Evolutionary conservation across 129 eudicot genomes (phyloP).

Genomic region (Chrysanthemum seticuspe): DNA sequence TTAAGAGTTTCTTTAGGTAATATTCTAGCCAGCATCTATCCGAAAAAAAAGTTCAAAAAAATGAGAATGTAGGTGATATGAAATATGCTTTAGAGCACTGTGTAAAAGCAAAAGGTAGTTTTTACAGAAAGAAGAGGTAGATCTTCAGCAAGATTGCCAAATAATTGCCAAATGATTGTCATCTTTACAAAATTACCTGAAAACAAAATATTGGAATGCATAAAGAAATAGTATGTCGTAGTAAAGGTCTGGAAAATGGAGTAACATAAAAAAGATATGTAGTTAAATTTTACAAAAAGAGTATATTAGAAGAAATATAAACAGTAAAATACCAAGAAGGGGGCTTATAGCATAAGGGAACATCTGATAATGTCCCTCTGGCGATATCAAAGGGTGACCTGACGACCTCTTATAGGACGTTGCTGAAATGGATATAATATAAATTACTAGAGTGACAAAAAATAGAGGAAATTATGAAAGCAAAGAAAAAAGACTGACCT

Average conservation of each 20-base stretch:
- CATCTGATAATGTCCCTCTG: slow-evolving; percentile 43
- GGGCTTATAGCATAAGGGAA: slow-evolving; percentile 35
- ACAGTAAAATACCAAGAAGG: slow-evolving; percentile 52
- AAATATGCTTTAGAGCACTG: background rate
- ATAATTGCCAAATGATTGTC: slow-evolving; percentile 51
- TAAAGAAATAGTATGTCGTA: background rate
- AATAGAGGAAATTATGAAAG: background rate
- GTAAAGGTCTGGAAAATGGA: background rate
- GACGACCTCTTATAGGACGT: slow-evolving; percentile 73
- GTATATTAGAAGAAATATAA: background rate
- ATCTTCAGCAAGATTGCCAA: slow-evolving; percentile 45
- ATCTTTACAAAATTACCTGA: slow-evolving; percentile 87
- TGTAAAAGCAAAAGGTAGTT: slow-evolving; percentile 9
- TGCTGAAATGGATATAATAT: slow-evolving; percentile 51
- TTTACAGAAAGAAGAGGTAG: slow-evolving; percentile 65
- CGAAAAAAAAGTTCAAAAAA: background rate
- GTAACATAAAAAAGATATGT: background rate
- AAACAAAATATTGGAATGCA: background rate
- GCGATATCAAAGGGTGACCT: slow-evolving; percentile 55
- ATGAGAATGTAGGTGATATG: background rate
- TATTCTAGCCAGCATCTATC: slow-evolving; percentile 20
- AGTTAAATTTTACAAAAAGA: no score
- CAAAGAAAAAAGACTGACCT: slow-evolving; percentile 38
- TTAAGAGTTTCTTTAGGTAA: slow-evolving; percentile 38
- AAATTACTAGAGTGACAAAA: background rate